Base-by-base conservation (phyloP, 1,284 basidiomycete genomes). In the Malassezia japonica region DNA sequence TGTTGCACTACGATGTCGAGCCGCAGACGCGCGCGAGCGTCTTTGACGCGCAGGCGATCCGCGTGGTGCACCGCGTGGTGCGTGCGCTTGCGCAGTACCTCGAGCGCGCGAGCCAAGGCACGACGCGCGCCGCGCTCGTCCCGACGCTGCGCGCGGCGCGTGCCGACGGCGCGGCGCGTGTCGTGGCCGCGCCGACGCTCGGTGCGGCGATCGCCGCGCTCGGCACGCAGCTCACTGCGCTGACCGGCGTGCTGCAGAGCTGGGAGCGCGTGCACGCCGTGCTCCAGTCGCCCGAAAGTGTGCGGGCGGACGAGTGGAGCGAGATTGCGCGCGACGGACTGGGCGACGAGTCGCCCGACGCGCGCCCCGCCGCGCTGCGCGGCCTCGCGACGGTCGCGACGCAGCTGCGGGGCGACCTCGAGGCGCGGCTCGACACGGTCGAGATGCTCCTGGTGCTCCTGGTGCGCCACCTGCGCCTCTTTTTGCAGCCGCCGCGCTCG, bases 361-460 rank as follows among this genome's bases (percentile, higher is more conserved):
- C 57, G 28, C 57, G 46, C 12, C 53, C 41, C 16, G 38, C 48
- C 45, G 56, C 50, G 21, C 77, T 78, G 51, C 78, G 81, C 50
- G 81, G 81, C 61, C 77, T 85, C 23, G 77, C 78, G 42, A 76
- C 74, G 21, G 78, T 83, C 52, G 76, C 76, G 52, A 59, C 60
- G 0, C 66, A 71, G 20, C 75, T 78, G 5, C 77, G 75, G 44
- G 72, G 76, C 25, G 78, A 79, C 10, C 79, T 81, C 2, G 59
- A 60, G 28, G 57, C 79, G 77, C 62, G 77, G 76, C 50, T 76
- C 84, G 86, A 82, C 58, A 82, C 83, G 39, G 76, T 84, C 41
- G 89, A 94, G 74, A 85, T 90, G 77, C 74, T 87, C 6, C 76
- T 94, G 6, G 78, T 94, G 6, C 77, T 94, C 23, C 77, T 89